Percentiles rank a stretch among this genome's conserved stretches.
phyloP scores from a whole-genome alignment of 2,329 filamentous ascomycete genomes.

The Dothideomycetidae sp. region DNA sequence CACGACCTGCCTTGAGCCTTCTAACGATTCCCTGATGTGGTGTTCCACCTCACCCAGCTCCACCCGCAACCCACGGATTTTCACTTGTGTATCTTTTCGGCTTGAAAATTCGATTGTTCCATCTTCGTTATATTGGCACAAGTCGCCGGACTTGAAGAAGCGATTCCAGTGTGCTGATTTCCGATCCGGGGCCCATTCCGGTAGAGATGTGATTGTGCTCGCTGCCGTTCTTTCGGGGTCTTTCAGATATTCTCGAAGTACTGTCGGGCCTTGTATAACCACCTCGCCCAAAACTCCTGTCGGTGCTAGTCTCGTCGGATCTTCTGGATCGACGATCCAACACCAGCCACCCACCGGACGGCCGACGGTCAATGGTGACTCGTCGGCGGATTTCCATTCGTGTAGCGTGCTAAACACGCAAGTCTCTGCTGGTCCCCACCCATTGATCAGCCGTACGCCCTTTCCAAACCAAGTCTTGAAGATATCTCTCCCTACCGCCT shows the following conservation, averaged over 20 bases:
- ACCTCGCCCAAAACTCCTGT: constrained; percentile 4
- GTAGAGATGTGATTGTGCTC: neutral
- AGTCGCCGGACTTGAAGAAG: constrained; percentile 60
- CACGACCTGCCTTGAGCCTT: neutral
- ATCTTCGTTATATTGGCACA: constrained; percentile 53
- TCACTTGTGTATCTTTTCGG: constrained; percentile 73
- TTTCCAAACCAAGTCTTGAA: neutral
- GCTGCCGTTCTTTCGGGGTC: neutral
- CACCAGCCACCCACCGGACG: neutral
- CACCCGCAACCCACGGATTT: constrained; percentile 85
- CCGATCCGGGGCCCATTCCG: neutral
- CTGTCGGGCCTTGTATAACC: constrained; percentile 3
- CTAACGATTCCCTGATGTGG: neutral
- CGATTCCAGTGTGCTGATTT: neutral
- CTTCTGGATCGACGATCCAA: constrained; percentile 3
- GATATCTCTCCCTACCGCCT: neutral
- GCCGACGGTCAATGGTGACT: neutral
- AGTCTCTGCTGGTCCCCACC: constrained; percentile 5
- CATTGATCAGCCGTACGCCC: constrained; percentile 1
- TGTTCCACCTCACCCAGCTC: constrained; percentile 55
- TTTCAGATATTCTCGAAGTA: neutral
- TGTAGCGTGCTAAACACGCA: neutral
- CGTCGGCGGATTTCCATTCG: neutral
- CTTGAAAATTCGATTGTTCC: constrained; percentile 62
- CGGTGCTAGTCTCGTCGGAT: constrained; percentile 1